A percentile compares a stretch with the other conserved stretches of the same genome.
These are phyloP conservation scores for Kuraishia cidri DNA, from an alignment of 805 yeast species.

Conservation along the genomic window DNA sequence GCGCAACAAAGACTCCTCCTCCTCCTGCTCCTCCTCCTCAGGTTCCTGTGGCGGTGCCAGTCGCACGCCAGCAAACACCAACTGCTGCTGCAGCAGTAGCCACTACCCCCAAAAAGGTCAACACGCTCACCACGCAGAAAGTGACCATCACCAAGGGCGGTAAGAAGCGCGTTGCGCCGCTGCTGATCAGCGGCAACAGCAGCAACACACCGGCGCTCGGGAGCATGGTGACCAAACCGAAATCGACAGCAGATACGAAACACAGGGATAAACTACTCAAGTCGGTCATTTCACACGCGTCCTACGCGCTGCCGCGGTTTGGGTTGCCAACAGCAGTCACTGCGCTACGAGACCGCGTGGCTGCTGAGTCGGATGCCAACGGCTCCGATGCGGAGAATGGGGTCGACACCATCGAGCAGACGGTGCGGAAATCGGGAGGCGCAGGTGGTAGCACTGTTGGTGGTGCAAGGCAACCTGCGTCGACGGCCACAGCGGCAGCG, in stretches of 20 bases:
- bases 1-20: constrained; percentile 13
- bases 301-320: constrained; percentile 45
- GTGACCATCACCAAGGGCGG: constrained; percentile 69
- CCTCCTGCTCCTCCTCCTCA: not conserved
- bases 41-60: not conserved
- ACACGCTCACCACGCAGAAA: constrained; percentile 26
- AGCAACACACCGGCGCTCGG: not conserved
- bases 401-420: constrained; percentile 37
- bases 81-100: constrained; percentile 1
- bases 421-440: constrained; percentile 7
- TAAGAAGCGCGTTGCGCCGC: constrained; percentile 67
- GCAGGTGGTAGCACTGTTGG: no score
- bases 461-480: no score
- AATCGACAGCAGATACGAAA: no score
- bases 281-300: constrained; percentile 29
- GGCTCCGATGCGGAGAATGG: constrained; percentile 26
- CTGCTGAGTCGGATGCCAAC: constrained; percentile 12
- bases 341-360: constrained; percentile 35
- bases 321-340: constrained; percentile 61
- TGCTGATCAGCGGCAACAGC: constrained; percentile 22
- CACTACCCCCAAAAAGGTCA: constrained; percentile 16
- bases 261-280: constrained; percentile 14
- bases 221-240: no score
- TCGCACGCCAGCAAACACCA: no score
- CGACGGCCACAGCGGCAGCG: constrained; percentile 20